Conservation (phyloP, 2,329 filamentous ascomycete genomes). For the Emergomyces orientalis region DNA sequence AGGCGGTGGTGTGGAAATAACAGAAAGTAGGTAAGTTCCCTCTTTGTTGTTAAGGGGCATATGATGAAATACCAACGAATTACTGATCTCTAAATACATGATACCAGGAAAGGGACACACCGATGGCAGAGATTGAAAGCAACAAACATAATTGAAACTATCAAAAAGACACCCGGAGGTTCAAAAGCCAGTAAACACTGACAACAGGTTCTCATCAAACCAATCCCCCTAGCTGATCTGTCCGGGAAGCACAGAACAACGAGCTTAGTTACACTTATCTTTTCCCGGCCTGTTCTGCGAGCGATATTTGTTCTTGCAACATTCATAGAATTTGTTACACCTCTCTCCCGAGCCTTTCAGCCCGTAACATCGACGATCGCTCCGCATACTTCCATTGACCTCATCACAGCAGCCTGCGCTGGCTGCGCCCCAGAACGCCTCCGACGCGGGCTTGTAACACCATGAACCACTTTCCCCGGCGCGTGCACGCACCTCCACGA, state of each 20-base stretch:
- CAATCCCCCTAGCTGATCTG: background rate
- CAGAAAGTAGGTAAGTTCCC: background rate
- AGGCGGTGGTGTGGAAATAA: background rate
- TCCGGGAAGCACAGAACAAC: background rate
- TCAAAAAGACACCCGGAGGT: background rate
- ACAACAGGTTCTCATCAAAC: background rate
- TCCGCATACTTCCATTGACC: background rate
- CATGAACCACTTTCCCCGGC: background rate
- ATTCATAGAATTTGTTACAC: background rate
- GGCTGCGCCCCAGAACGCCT: conserved; percentile 1
- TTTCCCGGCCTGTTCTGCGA: background rate
- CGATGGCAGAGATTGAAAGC: background rate
- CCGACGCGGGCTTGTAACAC: background rate
- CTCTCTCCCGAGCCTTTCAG: background rate
- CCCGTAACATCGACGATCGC: conserved; percentile 1
- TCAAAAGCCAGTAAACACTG: background rate
- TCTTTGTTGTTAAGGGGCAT: background rate
- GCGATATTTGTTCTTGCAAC: background rate
- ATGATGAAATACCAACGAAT: background rate
- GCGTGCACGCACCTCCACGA: background rate
- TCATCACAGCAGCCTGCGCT: background rate
- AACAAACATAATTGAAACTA: background rate
- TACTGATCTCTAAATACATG: background rate
- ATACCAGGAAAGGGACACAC: background rate
- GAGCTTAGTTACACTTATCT: background rate